Percentiles rank a stretch among this genome's conserved stretches.
phyloP scores from a whole-genome alignment of 306 rosid genomes.

The Arachis stenosperma region DNA sequence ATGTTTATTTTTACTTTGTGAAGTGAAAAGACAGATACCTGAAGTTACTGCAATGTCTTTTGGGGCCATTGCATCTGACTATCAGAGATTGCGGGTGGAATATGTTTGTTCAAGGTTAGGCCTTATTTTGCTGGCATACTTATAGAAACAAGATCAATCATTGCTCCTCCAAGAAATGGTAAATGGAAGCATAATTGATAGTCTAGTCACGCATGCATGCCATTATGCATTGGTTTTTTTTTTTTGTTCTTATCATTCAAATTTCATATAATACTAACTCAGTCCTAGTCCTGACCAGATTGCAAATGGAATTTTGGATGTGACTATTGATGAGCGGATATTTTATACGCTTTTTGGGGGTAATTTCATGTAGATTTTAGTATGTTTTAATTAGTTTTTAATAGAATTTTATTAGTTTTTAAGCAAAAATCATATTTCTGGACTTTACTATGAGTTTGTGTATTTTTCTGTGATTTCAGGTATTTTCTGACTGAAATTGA shows the following conservation, averaged over 20 bases:
- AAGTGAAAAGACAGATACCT: constrained; percentile 88
- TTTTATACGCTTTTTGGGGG: no score
- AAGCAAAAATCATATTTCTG: no score
- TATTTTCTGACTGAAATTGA: no score
- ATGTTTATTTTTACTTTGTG: constrained; percentile 77
- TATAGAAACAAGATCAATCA: constrained; percentile 97
- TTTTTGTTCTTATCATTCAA: neutral
- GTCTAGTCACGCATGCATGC: constrained; percentile 23
- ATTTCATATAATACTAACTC: constrained; percentile 35
- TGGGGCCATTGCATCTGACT: constrained; percentile 98
- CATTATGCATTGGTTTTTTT: neutral
- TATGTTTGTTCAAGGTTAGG: constrained; percentile 98
- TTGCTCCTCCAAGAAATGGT: constrained; percentile 95
- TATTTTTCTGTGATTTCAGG: no score
- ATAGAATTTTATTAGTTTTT: no score
- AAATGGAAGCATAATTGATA: constrained; percentile 41
- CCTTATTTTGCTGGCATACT: constrained; percentile 93
- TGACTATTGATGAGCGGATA: no score
- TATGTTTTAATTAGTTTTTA: no score
- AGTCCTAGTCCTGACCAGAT: constrained; percentile 59
- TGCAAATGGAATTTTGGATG: constrained; percentile 70
- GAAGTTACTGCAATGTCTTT: constrained; percentile 80
- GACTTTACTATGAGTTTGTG: no score
- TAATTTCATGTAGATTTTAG: no score
- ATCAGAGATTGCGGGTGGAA: constrained; percentile 95